Conservation (phyloP, 2,329 filamentous ascomycete species). For the Parafenestella ontariensis region DNA sequence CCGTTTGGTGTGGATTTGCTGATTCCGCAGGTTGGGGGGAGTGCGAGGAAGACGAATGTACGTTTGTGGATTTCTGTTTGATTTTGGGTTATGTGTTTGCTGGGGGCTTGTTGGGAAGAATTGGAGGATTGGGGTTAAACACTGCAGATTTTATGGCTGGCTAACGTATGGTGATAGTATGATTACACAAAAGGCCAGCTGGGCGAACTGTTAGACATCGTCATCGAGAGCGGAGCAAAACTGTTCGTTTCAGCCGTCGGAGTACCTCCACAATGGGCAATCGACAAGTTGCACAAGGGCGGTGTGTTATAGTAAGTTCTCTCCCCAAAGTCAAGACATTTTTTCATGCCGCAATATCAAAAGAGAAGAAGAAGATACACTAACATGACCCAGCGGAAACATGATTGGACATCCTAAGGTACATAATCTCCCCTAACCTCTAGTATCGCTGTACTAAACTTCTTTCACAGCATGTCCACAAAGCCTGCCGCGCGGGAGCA, state of each 20-base stretch:
- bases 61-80: conserved; percentile 8
- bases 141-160: too few relatives aligned
- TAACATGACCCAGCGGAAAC: conserved; percentile 3
- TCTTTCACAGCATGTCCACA: conserved; percentile 38
- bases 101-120: background rate
- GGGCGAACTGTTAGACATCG: conserved; percentile 40
- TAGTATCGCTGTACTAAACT: too few relatives aligned
- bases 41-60: conserved; percentile 44
- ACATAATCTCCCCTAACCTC: too few relatives aligned
- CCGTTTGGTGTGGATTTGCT: conserved; percentile 48
- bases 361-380: background rate
- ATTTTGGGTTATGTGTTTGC: background rate
- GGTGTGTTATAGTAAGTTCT: conserved; percentile 32
- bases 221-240: conserved; percentile 43
- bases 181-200: conserved; percentile 45
- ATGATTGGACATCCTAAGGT: conserved; percentile 38
- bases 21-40: conserved; percentile 44
- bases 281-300: conserved; percentile 41
- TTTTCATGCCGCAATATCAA: background rate
- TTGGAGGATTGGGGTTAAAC: background rate
- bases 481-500: conserved; percentile 36
- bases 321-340: background rate
- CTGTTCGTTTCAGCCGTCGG: conserved; percentile 47
- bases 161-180: conserved; percentile 12
- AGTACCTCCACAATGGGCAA: conserved; percentile 37